Evolutionary conservation across 305 asterid species (phyloP), one percentile per base, ranked within the genome.

Genomic region (Ruellia speciosa): DNA sequence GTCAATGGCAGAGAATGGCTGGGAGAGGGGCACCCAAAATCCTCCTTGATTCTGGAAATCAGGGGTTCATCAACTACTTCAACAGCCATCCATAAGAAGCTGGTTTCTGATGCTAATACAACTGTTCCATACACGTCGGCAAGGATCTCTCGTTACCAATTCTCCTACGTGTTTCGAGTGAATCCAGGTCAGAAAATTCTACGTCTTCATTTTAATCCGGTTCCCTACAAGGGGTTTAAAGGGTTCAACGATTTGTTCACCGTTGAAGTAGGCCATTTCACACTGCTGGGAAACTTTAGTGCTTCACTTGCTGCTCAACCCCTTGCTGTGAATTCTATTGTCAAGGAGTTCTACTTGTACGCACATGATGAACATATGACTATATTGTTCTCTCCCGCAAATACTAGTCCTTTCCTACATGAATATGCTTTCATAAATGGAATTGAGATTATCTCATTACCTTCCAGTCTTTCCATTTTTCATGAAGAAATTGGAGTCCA

Each of bases 141-240:
- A n/a, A n/a, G n/a, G n/a, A n/a, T n/a, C n/a, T n/a, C n/a, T n/a
- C n/a, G n/a, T n/a, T n/a, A n/a, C n/a, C n/a, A n/a, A n/a, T n/a
- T n/a, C n/a, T 63, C 69, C 69, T 82, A 77, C 64, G 14, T 62
- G 3, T 70, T 82, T 59, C 77, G 17, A 7, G 64, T 77, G 58
- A 33, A 35, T 33, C 64, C 85, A 63, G 82, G 84, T 77, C 81
- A 80, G 83, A 79, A 75, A 49, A 58, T 72, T 37, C 64, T 77
- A 55, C 81, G 81, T 52, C 73, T 80, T 15, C 86, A 79, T 70
- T 79, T 82, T 67, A 64, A 71, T 49, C 79, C 81, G 9, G 46
- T 52, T 28, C 33, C 58, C 0, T 74, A 72, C 58, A n/a, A 49
- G 37, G 37, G 37, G 4, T 78, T 12, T 8, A 45, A 72, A 31